phyloP scores from a whole-genome alignment of 495 filamentous ascomycete species.

The Podospora pseudoanserina region DNA sequence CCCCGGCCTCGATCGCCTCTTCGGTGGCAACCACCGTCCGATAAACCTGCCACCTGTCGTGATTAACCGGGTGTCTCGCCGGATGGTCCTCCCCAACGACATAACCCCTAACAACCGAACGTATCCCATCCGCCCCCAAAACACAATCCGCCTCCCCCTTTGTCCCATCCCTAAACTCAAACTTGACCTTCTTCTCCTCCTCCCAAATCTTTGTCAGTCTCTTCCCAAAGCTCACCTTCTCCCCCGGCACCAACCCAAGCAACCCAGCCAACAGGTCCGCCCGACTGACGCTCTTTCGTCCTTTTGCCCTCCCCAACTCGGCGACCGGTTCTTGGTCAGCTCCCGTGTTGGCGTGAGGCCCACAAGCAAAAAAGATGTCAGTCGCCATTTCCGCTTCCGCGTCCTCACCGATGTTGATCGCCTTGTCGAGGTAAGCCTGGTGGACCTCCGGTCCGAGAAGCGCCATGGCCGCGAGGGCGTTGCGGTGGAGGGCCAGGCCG shows the following conservation, averaged over 20 bases:
- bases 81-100: slow-evolving; percentile 39
- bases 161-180: slow-evolving; percentile 38
- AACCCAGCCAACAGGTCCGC: slow-evolving; percentile 36
- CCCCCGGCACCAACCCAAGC: slow-evolving; percentile 28
- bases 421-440: slow-evolving; percentile 36
- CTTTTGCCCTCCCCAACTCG: slow-evolving; percentile 39
- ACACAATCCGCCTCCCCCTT: slow-evolving; percentile 32
- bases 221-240: slow-evolving; percentile 31
- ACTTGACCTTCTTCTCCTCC: slow-evolving; percentile 15
- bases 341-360: slow-evolving; percentile 14
- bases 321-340: slow-evolving; percentile 29
- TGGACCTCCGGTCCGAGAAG: slow-evolving; percentile 34
- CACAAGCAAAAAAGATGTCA: slow-evolving; percentile 36
- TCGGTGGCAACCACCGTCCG: slow-evolving; percentile 37
- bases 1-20: slow-evolving; percentile 25
- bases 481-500: slow-evolving; percentile 38
- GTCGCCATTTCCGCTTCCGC: slow-evolving; percentile 33
- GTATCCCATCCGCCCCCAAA: slow-evolving; percentile 49
- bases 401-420: slow-evolving; percentile 29
- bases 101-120: slow-evolving; percentile 37
- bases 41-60: slow-evolving; percentile 44
- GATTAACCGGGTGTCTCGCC: slow-evolving; percentile 38
- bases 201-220: slow-evolving; percentile 27
- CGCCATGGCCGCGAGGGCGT: slow-evolving; percentile 37
- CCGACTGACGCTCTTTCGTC: slow-evolving; percentile 37